Percentiles rank a stretch among this genome's conserved stretches.
phyloP scores from a whole-genome alignment of 495 filamentous ascomycete species.

The Apiosordaria backusii region DNA sequence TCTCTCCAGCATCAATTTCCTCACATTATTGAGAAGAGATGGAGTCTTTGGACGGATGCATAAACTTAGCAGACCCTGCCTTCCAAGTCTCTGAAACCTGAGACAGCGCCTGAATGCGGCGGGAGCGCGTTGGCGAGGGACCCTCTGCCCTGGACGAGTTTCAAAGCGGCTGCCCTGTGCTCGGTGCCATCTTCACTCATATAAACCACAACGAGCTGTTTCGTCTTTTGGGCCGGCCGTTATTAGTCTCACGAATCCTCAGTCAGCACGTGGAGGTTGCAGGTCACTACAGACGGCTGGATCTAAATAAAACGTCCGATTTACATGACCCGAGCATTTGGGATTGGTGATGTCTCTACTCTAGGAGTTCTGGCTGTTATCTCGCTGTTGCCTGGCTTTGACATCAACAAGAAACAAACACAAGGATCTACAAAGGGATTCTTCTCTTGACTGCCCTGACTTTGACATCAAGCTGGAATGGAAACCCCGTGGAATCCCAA shows the following conservation, averaged over 20 bases:
- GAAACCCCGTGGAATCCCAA: background rate
- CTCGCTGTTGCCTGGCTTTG: too few species aligned
- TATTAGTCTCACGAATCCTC: background rate
- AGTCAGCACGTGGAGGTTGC: background rate
- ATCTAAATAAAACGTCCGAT: background rate
- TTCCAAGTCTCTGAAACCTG: background rate
- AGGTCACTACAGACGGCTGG: background rate
- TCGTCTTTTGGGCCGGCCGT: background rate
- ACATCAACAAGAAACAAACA: too few species aligned
- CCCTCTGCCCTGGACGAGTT: constrained; percentile 12
- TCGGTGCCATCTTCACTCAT: background rate
- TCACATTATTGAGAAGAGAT: too few species aligned
- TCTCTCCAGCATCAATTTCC: background rate
- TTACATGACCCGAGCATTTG: background rate
- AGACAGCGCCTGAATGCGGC: constrained; percentile 15
- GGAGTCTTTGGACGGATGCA: background rate
- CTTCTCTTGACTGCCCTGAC: too few species aligned
- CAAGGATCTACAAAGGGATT: too few species aligned
- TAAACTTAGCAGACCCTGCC: background rate
- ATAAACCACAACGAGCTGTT: background rate
- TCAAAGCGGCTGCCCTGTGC: constrained; percentile 12
- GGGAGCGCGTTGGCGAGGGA: constrained; percentile 11
- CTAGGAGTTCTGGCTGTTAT: too few species aligned
- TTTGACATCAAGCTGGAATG: background rate
- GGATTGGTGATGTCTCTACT: too few species aligned